phyloP scores from a whole-genome alignment of 495 filamentous ascomycete species.

The Parmelia sp. region DNA sequence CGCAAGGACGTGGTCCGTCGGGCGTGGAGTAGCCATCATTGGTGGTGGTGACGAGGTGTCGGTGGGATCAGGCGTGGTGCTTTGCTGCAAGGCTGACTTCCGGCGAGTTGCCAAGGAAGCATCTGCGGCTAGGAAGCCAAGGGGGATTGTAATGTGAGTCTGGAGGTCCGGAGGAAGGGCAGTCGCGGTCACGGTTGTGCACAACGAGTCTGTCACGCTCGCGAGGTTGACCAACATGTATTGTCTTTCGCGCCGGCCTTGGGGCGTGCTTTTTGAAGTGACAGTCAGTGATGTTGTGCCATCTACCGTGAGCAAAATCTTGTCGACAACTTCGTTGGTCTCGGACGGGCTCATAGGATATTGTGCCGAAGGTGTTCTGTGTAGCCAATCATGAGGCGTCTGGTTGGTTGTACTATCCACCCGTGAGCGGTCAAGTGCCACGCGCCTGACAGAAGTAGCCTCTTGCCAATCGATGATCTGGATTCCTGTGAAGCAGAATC shows the following conservation, averaged over 20 bases:
- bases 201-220: neutral
- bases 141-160: neutral
- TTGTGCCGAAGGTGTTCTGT: neutral
- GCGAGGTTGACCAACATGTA: neutral
- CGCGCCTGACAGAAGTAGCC: neutral
- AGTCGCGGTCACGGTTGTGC: neutral
- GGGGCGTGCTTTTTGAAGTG: neutral
- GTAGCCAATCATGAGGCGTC: neutral
- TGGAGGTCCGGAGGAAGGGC: neutral
- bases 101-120: neutral
- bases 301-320: conserved; percentile 5
- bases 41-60: neutral
- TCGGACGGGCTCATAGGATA: conserved; percentile 10
- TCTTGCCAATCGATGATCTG: neutral
- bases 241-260: neutral
- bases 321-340: conserved; percentile 1
- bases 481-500: neutral
- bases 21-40: neutral
- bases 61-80: neutral
- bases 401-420: neutral
- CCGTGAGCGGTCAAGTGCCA: neutral
- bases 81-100: neutral
- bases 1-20: conserved; percentile 1
- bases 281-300: neutral
- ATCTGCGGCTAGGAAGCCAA: neutral